Conservation (phyloP, 1,284 basidiomycete genomes). For the Hemileia vastatrix region DNA sequence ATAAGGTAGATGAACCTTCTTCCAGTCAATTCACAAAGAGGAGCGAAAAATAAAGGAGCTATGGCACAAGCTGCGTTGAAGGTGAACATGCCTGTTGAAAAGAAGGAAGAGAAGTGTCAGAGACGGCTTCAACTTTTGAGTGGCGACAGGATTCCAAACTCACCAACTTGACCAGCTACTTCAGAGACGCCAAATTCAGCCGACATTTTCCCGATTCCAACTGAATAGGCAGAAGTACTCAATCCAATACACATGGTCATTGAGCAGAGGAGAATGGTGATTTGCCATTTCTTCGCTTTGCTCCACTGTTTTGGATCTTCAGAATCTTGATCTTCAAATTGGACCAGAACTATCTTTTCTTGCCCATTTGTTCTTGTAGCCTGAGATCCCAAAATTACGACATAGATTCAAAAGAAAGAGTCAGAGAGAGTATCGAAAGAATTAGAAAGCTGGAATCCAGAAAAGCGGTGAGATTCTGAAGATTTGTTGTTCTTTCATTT, state of each 20-base stretch:
- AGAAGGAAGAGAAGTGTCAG: neutral
- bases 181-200: conserved; percentile 36
- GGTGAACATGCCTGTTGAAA: conserved; percentile 30
- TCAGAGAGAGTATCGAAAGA: too few relatives aligned
- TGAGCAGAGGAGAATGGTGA: conserved; percentile 30
- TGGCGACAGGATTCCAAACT: too few relatives aligned
- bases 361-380: too few relatives aligned
- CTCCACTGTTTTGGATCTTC: conserved; percentile 22
- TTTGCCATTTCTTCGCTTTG: conserved; percentile 24
- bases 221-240: conserved; percentile 41
- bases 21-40: conserved; percentile 42
- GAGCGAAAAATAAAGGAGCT: conserved; percentile 40
- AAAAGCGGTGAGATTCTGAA: too few relatives aligned
- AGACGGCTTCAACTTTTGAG: neutral
- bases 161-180: conserved; percentile 41
- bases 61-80: conserved; percentile 34
- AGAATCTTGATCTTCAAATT: conserved; percentile 32
- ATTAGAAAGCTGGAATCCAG: too few relatives aligned
- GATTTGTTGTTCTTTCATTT: too few relatives aligned
- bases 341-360: conserved; percentile 30
- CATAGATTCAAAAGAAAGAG: too few relatives aligned
- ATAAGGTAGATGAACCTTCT: conserved; percentile 40
- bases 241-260: conserved; percentile 42
- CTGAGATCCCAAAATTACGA: too few relatives aligned
- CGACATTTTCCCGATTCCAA: conserved; percentile 35